A percentile compares a stretch with the other conserved stretches of the same genome.
These are phyloP conservation scores for Trichothecium sympodiale DNA, from an alignment of 2,329 filamentous ascomycete species.

Conservation along the genomic window DNA sequence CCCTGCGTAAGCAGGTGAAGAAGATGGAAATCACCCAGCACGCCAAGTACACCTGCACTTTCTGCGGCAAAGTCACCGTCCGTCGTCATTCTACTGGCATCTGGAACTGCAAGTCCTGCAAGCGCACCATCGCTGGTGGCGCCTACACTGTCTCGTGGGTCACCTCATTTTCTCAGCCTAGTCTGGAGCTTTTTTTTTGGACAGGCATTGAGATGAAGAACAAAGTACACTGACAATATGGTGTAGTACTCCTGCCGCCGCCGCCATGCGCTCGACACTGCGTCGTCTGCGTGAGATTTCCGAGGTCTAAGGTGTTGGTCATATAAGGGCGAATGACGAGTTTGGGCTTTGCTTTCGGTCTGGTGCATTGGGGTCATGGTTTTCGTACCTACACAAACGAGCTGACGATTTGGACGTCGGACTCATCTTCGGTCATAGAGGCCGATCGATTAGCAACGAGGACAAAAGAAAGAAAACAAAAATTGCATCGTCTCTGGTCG, in stretches of 20 bases:
- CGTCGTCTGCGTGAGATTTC: constrained; percentile 95
- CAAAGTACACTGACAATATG: constrained; percentile 14
- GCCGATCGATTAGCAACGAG: constrained; percentile 33
- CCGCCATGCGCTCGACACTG: constrained; percentile 91
- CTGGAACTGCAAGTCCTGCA: constrained; percentile 94
- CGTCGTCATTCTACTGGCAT: constrained; percentile 87
- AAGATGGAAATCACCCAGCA: constrained; percentile 99
- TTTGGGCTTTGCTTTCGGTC: constrained; percentile 33
- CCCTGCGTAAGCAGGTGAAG: constrained; percentile 92
- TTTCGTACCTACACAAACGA: constrained; percentile 31
- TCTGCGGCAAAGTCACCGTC: constrained; percentile 95
- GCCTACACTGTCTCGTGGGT: constrained; percentile 97
- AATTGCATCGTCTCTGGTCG: constrained; percentile 18
- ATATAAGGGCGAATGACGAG: background rate
- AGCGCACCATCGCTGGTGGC: constrained; percentile 66
- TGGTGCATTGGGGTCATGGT: constrained; percentile 32
- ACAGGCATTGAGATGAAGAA: background rate
- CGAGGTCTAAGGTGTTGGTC: constrained; percentile 60
- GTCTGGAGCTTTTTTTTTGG: background rate
- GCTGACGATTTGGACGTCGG: constrained; percentile 29
- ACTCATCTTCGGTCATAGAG: constrained; percentile 27
- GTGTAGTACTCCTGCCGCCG: constrained; percentile 78
- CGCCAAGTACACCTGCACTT: constrained; percentile 93
- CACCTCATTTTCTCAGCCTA: constrained; percentile 2
- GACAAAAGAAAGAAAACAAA: constrained; percentile 15